Base-by-base conservation (phyloP, 495 filamentous ascomycete genomes). In the Chaetomium cochliodes region DNA sequence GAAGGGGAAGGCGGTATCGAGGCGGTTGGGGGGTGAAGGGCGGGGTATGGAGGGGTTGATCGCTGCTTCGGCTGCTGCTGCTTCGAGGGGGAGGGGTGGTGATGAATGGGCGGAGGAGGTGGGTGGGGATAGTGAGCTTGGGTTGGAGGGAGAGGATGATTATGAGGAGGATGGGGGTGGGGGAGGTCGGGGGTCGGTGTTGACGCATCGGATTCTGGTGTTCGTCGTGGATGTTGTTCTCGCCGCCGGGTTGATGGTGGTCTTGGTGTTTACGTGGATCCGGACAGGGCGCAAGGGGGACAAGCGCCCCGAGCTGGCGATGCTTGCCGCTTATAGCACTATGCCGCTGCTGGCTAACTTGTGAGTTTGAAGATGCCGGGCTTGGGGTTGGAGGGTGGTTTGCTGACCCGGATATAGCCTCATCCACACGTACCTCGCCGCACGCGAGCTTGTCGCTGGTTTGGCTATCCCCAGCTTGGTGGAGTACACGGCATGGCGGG, bases 271-370 rank as follows among this genome's bases (percentile, higher is more conserved):
- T 8, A 79, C 77, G 0, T 79, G 75, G 74, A 71, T 77, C 41
- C 60, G 68, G 26, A 72, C 65, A 22, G 47, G 56, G 5, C 18
- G 3, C 5, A 9, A 18, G 53, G 4, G 56, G 52, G 66, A 65
- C 47, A 58, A 60, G 8, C 60, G 65, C 50, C 65, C 73, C 1
- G 65, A 72, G 62, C 51, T 76, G 60, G 73, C 68, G 20, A 80
- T 80, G 76, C 62, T 80, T 50, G 77, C 73, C 50, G 69, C 77
- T 9, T 79, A 79, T 50, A 72, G 68, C 9, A 80, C 77, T 2
- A 69, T 80, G 20, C 76, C 77, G 41, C 63, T 79, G 55, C 33
- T 79, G 33, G 54, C 70, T 18, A 80, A 78, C 65, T 78, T 78
- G 77, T 79, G 66, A 66, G 76, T 67, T 44, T 44, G 33, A 11